phyloP scores from a whole-genome alignment of 495 filamentous ascomycete genomes.

The Penicillium pancosmium region DNA sequence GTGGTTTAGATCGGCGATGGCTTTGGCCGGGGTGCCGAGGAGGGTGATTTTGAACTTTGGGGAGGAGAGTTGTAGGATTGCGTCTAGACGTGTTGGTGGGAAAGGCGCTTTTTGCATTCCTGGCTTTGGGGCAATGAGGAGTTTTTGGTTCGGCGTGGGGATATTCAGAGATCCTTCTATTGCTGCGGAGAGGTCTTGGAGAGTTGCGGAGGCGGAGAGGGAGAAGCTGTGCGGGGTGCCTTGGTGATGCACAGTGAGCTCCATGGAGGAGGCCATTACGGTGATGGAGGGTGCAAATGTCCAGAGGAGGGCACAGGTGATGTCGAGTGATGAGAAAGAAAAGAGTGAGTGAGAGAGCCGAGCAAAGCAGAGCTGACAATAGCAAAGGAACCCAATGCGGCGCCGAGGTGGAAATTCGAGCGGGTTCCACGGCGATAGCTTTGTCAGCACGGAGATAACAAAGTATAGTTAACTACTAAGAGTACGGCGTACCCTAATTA shows the following conservation, averaged over 20 bases:
- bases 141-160: conserved; percentile 70
- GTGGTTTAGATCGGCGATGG: conserved; percentile 43
- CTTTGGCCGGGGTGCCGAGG: conserved; percentile 39
- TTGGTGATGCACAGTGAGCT: conserved; percentile 61
- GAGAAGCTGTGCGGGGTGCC: conserved; percentile 72
- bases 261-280: conserved; percentile 28
- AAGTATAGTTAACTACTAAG: background rate
- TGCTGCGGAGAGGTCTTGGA: conserved; percentile 63
- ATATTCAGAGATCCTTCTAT: conserved; percentile 62
- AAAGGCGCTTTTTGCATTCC: conserved; percentile 70
- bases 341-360: background rate
- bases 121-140: conserved; percentile 69
- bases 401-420: conserved; percentile 28
- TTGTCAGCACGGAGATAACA: conserved; percentile 39
- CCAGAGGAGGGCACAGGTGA: no score
- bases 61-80: conserved; percentile 49
- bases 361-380: background rate
- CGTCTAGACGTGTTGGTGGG: conserved; percentile 35
- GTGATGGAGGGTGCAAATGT: no score
- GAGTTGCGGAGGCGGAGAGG: conserved; percentile 68
- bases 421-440: conserved; percentile 39
- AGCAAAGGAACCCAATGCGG: conserved; percentile 10
- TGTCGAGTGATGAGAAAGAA: background rate
- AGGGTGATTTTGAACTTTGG: conserved; percentile 49
- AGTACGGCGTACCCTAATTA: no score